Evolutionary conservation across 495 filamentous ascomycete species (phyloP), one percentile per base, ranked within the genome.

Genomic region (Rostrohypoxylon terebratum): DNA sequence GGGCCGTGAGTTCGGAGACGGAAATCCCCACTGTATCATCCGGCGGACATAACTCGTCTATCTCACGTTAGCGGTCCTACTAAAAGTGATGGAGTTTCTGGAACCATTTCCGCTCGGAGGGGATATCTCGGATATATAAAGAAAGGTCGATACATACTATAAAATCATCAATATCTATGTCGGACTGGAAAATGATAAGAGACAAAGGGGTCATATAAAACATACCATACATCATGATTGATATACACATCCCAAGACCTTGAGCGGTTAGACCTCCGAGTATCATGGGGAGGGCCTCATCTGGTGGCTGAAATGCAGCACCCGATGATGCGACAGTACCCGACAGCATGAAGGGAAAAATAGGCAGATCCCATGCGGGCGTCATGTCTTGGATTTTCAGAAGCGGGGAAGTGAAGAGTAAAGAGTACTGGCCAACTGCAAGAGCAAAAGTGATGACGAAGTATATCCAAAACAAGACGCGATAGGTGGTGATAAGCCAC

Each of bases 21-120:
- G 75, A 7, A 91, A 79, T 0, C 89, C 90, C 23, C 82, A 86
- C 51, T 85, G 82, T 81, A 91, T 90, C 31, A 91, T 74, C 0
- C 89, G 81, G 6, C 81, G 82, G 44, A 91, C 83, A 59, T 90
- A 91, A 58, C 80, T 78, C 80, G 87, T 75, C 71, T 74, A 18
- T 40, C 16, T 21, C 62, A 28, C 9, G 48, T 73, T 63, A 73
- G 61, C 44, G 36, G 31, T 58, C 16, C 33, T 33, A 38, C 4
- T 6, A 28, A 9, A 31, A 25, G 34, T 31, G 10, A 18, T 14
- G 28, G 21, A 28, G 31, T 18, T 16, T 45, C 1, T 7, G 9
- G 3, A 55, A 47, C 36, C 23, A 18, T 45, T 44, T 45, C 11
- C 14, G 18, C 14, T 34, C 20, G 44, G n/a, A 55, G 18, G 28